These are phyloP conservation scores for Thozetella sp. DNA, from an alignment of 495 filamentous ascomycete genomes.

Conservation along the genomic window DNA sequence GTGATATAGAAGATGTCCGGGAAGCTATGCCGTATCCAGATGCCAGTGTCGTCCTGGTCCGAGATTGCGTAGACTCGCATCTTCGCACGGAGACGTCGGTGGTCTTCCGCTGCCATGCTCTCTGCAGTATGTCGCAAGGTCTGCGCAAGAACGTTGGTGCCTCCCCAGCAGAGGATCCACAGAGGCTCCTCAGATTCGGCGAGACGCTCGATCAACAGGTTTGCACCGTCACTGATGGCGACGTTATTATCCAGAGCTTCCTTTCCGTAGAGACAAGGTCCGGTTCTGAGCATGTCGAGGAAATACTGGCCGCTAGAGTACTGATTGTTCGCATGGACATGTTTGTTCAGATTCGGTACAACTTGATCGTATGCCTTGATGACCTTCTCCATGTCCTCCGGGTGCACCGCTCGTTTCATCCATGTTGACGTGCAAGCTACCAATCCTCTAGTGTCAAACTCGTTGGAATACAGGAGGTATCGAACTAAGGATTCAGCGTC, in stretches of 20 bases:
- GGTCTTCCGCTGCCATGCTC: conserved; percentile 23
- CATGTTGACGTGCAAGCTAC: conserved; percentile 43
- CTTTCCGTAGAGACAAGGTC: conserved; percentile 16
- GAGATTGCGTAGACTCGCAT: conserved; percentile 49
- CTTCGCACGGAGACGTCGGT: conserved; percentile 33
- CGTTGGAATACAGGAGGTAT: conserved; percentile 43
- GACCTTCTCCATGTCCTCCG: conserved; percentile 39
- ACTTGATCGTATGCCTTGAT: conserved; percentile 39
- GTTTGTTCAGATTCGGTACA: conserved; percentile 40
- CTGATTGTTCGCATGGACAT: conserved; percentile 30
- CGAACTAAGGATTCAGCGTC: conserved; percentile 43
- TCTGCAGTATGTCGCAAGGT: conserved; percentile 30
- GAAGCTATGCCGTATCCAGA: conserved; percentile 47
- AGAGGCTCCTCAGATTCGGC: conserved; percentile 29
- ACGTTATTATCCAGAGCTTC: conserved; percentile 16
- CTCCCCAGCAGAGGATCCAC: conserved; percentile 50
- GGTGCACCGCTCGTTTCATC: conserved; percentile 30
- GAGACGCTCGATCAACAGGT: conserved; percentile 36
- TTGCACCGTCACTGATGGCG: conserved; percentile 34
- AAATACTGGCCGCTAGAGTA: conserved; percentile 35
- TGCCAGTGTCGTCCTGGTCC: conserved; percentile 50
- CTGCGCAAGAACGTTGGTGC: conserved; percentile 47
- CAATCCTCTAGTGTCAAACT: conserved; percentile 42
- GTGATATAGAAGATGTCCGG: conserved; percentile 48
- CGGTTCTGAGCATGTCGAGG: conserved; percentile 26